A percentile compares a stretch with the other conserved stretches of the same genome.
Evolutionary conservation across 768 basidiomycete genomes (phyloP).

Genomic region (Serendipita sp.): DNA sequence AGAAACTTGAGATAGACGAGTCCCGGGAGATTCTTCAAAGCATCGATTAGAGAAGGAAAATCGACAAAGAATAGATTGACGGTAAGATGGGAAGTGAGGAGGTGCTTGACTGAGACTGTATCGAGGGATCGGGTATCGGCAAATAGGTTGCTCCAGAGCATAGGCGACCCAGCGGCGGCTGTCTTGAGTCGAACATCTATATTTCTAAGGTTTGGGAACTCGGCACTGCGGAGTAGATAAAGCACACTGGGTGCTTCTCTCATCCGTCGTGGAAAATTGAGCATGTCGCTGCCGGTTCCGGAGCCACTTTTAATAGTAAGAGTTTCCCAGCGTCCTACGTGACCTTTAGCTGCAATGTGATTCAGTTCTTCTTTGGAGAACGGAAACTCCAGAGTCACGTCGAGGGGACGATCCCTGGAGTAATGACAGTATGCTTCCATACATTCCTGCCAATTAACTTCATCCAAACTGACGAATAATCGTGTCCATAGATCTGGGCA

Average conservation of each 20-base stretch:
- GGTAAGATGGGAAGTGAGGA: not conserved
- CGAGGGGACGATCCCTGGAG: not conserved
- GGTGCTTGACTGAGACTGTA: not conserved
- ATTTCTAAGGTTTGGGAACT: not conserved
- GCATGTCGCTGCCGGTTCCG: not conserved
- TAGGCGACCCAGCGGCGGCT: not conserved
- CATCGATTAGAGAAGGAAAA: not conserved
- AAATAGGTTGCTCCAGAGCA: constrained; percentile 2
- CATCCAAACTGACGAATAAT: not conserved
- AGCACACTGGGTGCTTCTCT: not conserved
- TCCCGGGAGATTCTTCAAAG: not conserved
- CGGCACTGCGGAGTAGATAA: not conserved
- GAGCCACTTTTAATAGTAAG: not conserved
- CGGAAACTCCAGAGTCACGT: not conserved
- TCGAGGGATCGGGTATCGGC: not conserved
- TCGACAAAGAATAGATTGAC: not conserved
- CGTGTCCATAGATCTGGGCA: not conserved
- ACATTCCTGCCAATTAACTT: not conserved
- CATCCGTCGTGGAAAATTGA: not conserved
- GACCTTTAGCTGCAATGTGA: not conserved
- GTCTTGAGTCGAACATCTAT: constrained; percentile 1
- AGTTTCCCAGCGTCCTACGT: not conserved
- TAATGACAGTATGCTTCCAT: not conserved
- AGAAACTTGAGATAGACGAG: not conserved
- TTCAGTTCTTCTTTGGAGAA: not conserved